Conservation (phyloP, 1,284 basidiomycete genomes). For the Bondarzewia mesenterica region DNA sequence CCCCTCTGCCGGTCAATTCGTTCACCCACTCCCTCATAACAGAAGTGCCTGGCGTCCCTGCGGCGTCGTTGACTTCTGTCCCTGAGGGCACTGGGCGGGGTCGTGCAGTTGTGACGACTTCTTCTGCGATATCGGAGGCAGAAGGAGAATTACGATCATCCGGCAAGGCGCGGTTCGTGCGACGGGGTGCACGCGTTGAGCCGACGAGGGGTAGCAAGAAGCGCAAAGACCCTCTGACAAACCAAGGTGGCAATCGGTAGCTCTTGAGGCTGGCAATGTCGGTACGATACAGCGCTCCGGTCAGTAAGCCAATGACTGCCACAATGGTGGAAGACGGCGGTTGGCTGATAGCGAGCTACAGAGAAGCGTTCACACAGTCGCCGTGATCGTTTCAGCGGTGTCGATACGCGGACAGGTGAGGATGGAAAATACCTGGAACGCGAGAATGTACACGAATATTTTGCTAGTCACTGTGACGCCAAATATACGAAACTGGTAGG, state of each 20-base stretch:
- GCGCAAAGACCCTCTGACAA: conserved; percentile 43
- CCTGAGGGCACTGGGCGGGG: conserved; percentile 16
- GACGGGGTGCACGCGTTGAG: conserved; percentile 43
- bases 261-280: conserved; percentile 68
- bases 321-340: conserved; percentile 58
- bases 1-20: conserved; percentile 62
- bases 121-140: conserved; percentile 19
- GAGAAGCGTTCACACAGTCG: neutral
- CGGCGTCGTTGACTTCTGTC: conserved; percentile 5
- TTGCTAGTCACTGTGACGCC: conserved; percentile 74
- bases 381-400: conserved; percentile 2
- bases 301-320: conserved; percentile 54
- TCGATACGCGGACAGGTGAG: neutral
- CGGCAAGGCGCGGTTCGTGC: conserved; percentile 52
- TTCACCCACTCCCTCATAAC: conserved; percentile 80
- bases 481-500: conserved; percentile 71
- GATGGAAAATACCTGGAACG: conserved; percentile 7
- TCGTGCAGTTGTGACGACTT: conserved; percentile 50
- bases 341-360: conserved; percentile 59
- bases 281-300: conserved; percentile 74
- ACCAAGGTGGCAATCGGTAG: conserved; percentile 59
- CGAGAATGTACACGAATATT: conserved; percentile 21
- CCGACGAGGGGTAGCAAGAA: conserved; percentile 61
- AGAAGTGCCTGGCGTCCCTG: conserved; percentile 25
- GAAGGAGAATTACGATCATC: conserved; percentile 25